These are phyloP conservation scores for Talaromyces adpressus DNA, from an alignment of 495 filamentous ascomycete species.

Conservation along the genomic window DNA sequence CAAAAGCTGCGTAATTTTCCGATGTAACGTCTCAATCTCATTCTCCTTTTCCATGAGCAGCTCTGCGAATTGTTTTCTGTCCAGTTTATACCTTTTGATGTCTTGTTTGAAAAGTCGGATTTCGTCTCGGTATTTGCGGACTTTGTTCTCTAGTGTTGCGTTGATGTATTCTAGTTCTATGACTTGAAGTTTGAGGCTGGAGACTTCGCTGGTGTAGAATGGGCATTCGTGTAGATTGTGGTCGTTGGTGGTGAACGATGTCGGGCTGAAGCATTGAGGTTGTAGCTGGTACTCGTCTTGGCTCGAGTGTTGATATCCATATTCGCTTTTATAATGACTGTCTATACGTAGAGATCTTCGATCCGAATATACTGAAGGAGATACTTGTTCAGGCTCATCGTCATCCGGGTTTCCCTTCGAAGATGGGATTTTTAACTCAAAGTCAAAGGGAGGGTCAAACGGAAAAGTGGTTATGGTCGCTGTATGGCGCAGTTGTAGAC, in stretches of 20 bases:
- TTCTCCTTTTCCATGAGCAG: slow-evolving; percentile 1
- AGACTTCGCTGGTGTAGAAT: slow-evolving; percentile 4
- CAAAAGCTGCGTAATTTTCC: slow-evolving; percentile 5
- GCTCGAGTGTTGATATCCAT: background rate
- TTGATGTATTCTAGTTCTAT: slow-evolving; percentile 9
- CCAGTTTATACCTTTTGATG: background rate
- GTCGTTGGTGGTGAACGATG: background rate
- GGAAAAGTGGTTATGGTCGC: background rate
- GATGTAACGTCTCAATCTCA: slow-evolving; percentile 5
- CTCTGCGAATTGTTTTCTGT: background rate
- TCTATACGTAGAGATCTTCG: background rate
- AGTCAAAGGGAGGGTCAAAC: background rate
- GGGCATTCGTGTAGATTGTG: background rate
- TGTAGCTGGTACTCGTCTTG: background rate
- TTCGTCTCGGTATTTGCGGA: slow-evolving; percentile 2
- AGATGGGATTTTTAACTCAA: background rate
- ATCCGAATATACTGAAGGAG: background rate
- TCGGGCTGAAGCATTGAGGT: background rate
- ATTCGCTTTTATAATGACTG: background rate
- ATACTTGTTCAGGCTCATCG: background rate
- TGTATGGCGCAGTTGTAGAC: background rate
- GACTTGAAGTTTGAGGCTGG: background rate
- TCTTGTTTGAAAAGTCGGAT: slow-evolving; percentile 9
- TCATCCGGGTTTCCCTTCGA: background rate
- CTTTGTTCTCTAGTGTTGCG: slow-evolving; percentile 4